A percentile compares a stretch with the other conserved stretches of the same genome.
These are phyloP conservation scores for Dovyalis caffra DNA, from an alignment of 345 rosid genomes.

Conservation along the genomic window DNA sequence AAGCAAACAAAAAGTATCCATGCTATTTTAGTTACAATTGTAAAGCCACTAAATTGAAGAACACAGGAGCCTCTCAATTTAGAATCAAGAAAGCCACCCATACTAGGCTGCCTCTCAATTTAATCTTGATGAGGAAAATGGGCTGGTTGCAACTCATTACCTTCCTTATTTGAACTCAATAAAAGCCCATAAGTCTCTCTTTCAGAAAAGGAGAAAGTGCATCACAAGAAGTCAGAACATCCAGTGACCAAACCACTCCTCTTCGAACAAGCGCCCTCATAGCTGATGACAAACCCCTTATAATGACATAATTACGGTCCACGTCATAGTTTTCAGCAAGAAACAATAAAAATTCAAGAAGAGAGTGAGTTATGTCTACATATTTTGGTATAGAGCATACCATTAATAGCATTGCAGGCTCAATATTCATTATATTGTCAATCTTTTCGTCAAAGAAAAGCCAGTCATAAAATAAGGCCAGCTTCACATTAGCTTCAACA, in stretches of 20 bases:
- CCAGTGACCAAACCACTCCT: slow-evolving; percentile 58
- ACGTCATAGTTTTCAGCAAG: slow-evolving; percentile 64
- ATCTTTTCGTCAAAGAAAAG: slow-evolving; percentile 68
- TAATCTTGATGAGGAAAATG: slow-evolving; percentile 21
- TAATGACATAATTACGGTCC: slow-evolving; percentile 38
- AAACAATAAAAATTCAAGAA: slow-evolving; percentile 74
- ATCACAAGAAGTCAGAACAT: slow-evolving; percentile 42
- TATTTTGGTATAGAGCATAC: slow-evolving; percentile 67
- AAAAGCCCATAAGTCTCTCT: slow-evolving; percentile 50
- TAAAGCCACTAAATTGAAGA: background rate
- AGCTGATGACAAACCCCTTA: slow-evolving; percentile 55
- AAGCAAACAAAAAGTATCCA: too few relatives aligned
- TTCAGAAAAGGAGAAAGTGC: slow-evolving; percentile 48
- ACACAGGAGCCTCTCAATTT: background rate
- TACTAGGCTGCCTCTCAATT: background rate
- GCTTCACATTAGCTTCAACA: slow-evolving; percentile 52
- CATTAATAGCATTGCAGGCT: slow-evolving; percentile 82
- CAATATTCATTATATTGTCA: slow-evolving; percentile 79
- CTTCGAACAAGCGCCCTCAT: slow-evolving; percentile 49
- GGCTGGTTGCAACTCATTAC: slow-evolving; percentile 21
- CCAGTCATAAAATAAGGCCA: slow-evolving; percentile 84
- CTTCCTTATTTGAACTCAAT: slow-evolving; percentile 30
- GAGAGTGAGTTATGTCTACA: slow-evolving; percentile 53
- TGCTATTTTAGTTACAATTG: background rate
- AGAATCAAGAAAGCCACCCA: background rate